phyloP scores from a whole-genome alignment of 179 eudicot genomes.

The Silene noctiflora region DNA sequence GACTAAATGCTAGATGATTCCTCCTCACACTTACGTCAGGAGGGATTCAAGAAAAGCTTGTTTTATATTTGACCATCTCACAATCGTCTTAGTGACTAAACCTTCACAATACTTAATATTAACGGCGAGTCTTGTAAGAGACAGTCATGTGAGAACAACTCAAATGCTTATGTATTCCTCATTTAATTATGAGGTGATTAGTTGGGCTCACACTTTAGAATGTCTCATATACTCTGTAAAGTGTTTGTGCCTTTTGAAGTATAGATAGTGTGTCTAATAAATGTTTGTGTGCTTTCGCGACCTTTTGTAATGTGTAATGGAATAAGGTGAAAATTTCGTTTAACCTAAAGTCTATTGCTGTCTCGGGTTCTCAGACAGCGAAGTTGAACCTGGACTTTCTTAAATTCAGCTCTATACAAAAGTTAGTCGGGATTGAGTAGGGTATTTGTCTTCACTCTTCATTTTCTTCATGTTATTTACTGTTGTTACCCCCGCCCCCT shows the following conservation, averaged over 20 bases:
- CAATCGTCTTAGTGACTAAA: neutral
- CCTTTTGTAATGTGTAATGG: neutral
- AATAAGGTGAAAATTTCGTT: neutral
- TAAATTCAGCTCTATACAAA: neutral
- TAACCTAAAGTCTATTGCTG: neutral
- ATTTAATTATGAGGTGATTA: neutral
- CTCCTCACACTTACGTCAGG: conserved; percentile 2
- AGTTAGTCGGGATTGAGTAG: neutral
- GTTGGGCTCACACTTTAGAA: neutral
- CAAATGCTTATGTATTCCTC: neutral
- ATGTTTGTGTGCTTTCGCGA: neutral
- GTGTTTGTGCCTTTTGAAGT: neutral
- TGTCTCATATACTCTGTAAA: neutral
- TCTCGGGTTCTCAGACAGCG: neutral
- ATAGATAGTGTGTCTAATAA: neutral
- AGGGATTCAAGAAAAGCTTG: conserved; percentile 2
- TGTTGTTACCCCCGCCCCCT: neutral
- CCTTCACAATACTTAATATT: neutral
- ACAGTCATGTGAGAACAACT: neutral
- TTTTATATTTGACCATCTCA: neutral
- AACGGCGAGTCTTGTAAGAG: neutral
- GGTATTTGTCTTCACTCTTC: no score
- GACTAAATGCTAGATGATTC: neutral
- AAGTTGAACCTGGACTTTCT: neutral
- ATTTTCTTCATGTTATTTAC: neutral